phyloP scores from a whole-genome alignment of 2,329 filamentous ascomycete genomes.

The Stromatinia cepivora region DNA sequence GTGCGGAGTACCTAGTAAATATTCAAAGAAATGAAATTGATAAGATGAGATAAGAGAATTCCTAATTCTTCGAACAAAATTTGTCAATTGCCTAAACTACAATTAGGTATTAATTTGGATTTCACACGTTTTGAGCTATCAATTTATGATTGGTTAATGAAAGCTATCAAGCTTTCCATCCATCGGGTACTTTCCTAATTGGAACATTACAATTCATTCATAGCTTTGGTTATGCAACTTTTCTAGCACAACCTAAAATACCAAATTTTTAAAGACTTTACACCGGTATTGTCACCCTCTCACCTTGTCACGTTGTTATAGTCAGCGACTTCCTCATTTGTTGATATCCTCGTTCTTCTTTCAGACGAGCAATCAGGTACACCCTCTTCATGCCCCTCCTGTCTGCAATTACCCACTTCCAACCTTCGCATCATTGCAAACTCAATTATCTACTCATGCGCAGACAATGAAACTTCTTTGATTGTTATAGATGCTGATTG shows the following conservation, averaged over 20 bases:
- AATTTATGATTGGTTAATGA: slow-evolving; percentile 15
- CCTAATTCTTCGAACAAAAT: not conserved
- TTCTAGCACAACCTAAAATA: not conserved
- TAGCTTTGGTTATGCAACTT: slow-evolving; percentile 1
- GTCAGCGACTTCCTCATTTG: not conserved
- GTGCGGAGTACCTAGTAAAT: not conserved
- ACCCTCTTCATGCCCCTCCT: not conserved
- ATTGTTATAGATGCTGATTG: slow-evolving; percentile 33
- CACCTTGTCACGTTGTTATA: not conserved
- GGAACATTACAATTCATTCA: not conserved
- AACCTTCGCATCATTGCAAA: not conserved
- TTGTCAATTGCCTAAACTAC: not conserved
- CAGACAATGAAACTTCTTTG: not conserved
- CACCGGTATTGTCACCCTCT: not conserved
- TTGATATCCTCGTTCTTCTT: not conserved
- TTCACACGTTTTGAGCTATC: not conserved
- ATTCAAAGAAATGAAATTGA: not conserved
- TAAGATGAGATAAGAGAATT: slow-evolving; percentile 5
- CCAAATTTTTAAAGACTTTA: not conserved
- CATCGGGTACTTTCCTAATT: not conserved
- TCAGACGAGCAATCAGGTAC: not conserved
- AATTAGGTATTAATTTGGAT: not conserved
- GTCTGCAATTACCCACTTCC: too few relatives aligned
- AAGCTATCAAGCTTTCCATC: not conserved
- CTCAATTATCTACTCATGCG: not conserved